phyloP scores from a whole-genome alignment of 495 filamentous ascomycete species.

The Penicillium roqueforti region DNA sequence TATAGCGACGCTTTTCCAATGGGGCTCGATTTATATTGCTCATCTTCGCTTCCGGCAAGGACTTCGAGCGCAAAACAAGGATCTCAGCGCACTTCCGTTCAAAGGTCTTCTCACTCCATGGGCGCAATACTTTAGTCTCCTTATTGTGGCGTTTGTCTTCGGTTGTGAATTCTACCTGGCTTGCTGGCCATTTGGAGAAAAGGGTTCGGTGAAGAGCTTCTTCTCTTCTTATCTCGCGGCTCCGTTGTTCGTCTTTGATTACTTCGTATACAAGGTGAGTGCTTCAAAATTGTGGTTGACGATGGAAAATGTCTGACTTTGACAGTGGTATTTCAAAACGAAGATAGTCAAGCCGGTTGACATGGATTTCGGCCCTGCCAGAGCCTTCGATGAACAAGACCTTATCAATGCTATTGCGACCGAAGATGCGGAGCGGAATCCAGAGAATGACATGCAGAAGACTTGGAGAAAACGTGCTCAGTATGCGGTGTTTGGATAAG shows the following conservation, averaged over 20 bases:
- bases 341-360: slow-evolving; percentile 23
- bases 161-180: slow-evolving; percentile 55
- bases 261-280: slow-evolving; percentile 27
- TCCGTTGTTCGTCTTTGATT: slow-evolving; percentile 28
- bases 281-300: not conserved
- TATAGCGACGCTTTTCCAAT: slow-evolving; percentile 29
- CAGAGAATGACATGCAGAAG: not conserved
- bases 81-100: slow-evolving; percentile 50
- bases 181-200: slow-evolving; percentile 34
- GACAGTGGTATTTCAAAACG: slow-evolving; percentile 19
- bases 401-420: slow-evolving; percentile 11
- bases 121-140: slow-evolving; percentile 54
- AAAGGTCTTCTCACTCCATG: slow-evolving; percentile 54
- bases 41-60: slow-evolving; percentile 61
- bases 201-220: slow-evolving; percentile 26
- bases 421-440: not conserved
- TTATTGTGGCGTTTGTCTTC: slow-evolving; percentile 56
- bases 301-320: not conserved
- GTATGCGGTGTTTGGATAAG: slow-evolving; percentile 20
- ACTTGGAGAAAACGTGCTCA: slow-evolving; percentile 17
- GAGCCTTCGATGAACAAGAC: slow-evolving; percentile 28
- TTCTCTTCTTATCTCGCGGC: slow-evolving; percentile 31
- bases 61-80: slow-evolving; percentile 51
- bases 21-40: slow-evolving; percentile 58
- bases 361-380: slow-evolving; percentile 25